Conservation (phyloP, 495 filamentous ascomycete species). For the Aspergillus mulundensis region DNA sequence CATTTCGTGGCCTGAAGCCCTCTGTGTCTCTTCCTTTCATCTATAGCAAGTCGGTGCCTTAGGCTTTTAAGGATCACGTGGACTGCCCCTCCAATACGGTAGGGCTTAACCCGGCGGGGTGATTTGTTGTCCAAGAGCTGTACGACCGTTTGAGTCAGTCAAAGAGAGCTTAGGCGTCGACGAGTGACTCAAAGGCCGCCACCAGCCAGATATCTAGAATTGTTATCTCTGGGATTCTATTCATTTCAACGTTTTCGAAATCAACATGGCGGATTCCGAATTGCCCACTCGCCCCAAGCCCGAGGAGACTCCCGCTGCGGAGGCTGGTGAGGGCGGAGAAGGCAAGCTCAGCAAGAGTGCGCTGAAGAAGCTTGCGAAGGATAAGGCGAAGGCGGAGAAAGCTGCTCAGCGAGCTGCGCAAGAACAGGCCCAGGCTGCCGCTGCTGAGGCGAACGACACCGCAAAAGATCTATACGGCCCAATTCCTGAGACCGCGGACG, state of each 20-base stretch:
- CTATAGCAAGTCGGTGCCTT: constrained; percentile 3
- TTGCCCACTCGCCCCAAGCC: constrained; percentile 47
- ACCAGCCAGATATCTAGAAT: neutral
- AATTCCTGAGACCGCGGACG: constrained; percentile 38
- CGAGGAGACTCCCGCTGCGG: constrained; percentile 36
- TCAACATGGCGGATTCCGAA: constrained; percentile 44
- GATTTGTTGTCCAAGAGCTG: constrained; percentile 10
- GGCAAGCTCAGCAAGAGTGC: constrained; percentile 58
- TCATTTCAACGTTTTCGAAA: constrained; percentile 3
- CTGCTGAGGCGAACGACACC: constrained; percentile 58
- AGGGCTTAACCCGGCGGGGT: constrained; percentile 39
- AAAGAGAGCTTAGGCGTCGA: neutral
- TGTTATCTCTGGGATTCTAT: neutral
- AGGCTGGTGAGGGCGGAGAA: constrained; percentile 34
- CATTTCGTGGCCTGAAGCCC: too few relatives aligned
- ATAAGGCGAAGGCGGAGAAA: constrained; percentile 63
- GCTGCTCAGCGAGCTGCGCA: constrained; percentile 51
- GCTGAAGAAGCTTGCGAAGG: constrained; percentile 63
- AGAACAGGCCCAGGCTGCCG: constrained; percentile 47
- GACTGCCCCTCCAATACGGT: constrained; percentile 40
- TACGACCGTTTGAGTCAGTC: constrained; percentile 1
- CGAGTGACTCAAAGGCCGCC: constrained; percentile 3
- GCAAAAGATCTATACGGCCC: constrained; percentile 67
- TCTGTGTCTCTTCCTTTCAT: too few relatives aligned
- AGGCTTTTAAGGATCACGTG: constrained; percentile 10